Evolutionary conservation across 345 rosid species (phyloP).

Genomic region (Corchorus capsularis): DNA sequence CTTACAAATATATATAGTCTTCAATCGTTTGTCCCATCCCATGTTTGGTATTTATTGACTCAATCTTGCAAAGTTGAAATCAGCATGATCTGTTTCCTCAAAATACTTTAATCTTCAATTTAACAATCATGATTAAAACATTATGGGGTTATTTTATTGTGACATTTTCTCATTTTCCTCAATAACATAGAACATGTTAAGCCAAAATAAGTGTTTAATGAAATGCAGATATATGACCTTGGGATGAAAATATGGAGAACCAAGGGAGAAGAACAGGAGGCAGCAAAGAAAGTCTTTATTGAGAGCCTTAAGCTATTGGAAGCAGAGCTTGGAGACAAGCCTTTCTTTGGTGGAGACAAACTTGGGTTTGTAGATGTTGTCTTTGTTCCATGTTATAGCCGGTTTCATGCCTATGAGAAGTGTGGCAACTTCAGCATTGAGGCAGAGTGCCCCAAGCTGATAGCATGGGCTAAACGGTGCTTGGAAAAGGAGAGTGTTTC

Average conservation of each 20-base stretch:
- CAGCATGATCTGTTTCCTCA: too few relatives aligned
- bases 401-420: slow-evolving; percentile 34
- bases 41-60: too few relatives aligned
- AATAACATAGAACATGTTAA: too few relatives aligned
- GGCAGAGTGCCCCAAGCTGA: slow-evolving; percentile 32
- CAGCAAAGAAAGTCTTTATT: slow-evolving; percentile 14
- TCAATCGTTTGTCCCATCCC: too few relatives aligned
- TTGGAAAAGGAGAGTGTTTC: slow-evolving; percentile 23
- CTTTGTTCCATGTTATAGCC: slow-evolving; percentile 19
- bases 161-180: too few relatives aligned
- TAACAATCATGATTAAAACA: too few relatives aligned
- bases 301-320: neutral
- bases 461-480: slow-evolving; percentile 39
- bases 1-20: too few relatives aligned
- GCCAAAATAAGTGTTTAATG: neutral
- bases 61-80: too few relatives aligned
- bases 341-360: slow-evolving; percentile 6
- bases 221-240: neutral
- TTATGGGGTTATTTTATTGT: too few relatives aligned
- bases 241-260: slow-evolving; percentile 6
- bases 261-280: slow-evolving; percentile 11
- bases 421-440: slow-evolving; percentile 35
- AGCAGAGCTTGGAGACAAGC: slow-evolving; percentile 18
- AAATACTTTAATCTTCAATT: too few relatives aligned
- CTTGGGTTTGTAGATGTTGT: slow-evolving; percentile 11